These are phyloP conservation scores for Sporothrix pallida DNA, from an alignment of 2,329 filamentous ascomycete species.

Conservation along the genomic window DNA sequence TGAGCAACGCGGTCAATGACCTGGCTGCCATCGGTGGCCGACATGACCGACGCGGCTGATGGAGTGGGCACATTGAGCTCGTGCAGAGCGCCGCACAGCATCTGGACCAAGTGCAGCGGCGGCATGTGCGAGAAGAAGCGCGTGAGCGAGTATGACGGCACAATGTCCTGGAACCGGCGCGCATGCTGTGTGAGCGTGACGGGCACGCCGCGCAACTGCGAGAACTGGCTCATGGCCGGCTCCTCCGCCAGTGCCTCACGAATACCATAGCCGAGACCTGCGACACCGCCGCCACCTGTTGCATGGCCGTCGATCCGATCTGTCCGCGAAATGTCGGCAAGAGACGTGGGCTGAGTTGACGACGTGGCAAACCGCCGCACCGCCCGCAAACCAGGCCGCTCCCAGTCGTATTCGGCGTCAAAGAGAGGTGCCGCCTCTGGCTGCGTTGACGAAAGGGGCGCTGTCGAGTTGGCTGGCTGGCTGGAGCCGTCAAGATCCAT, in stretches of 20 bases:
- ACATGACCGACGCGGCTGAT: conserved; percentile 51
- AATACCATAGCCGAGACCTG: conserved; percentile 32
- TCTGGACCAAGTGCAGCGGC: conserved; percentile 74
- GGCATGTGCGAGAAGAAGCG: conserved; percentile 89
- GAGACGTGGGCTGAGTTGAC: conserved; percentile 57
- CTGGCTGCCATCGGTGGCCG: conserved; percentile 35
- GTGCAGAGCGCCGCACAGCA: conserved; percentile 81
- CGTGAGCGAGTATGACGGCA: conserved; percentile 84
- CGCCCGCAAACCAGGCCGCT: conserved; percentile 69
- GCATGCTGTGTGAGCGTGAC: conserved; percentile 88
- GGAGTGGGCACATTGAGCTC: conserved; percentile 78
- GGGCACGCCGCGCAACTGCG: conserved; percentile 75
- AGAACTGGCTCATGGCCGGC: conserved; percentile 86
- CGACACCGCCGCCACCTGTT: conserved; percentile 36
- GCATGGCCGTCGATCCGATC: conserved; percentile 41
- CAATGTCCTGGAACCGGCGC: conserved; percentile 85
- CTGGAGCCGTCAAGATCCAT: conserved; percentile 74
- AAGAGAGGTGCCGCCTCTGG: conserved; percentile 72
- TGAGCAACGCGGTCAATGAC: conserved; percentile 61
- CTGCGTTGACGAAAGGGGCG: conserved; percentile 34
- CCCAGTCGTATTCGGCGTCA: conserved; percentile 86
- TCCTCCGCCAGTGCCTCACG: conserved; percentile 78
- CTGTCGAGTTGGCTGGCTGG: conserved; percentile 41
- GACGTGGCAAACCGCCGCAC: conserved; percentile 52
- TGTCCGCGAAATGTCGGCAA: conserved; percentile 48